A percentile compares a stretch with the other conserved stretches of the same genome.
Evolutionary conservation across 768 basidiomycete genomes (phyloP).

Genomic region (Cystofilobasidium capitatum): DNA sequence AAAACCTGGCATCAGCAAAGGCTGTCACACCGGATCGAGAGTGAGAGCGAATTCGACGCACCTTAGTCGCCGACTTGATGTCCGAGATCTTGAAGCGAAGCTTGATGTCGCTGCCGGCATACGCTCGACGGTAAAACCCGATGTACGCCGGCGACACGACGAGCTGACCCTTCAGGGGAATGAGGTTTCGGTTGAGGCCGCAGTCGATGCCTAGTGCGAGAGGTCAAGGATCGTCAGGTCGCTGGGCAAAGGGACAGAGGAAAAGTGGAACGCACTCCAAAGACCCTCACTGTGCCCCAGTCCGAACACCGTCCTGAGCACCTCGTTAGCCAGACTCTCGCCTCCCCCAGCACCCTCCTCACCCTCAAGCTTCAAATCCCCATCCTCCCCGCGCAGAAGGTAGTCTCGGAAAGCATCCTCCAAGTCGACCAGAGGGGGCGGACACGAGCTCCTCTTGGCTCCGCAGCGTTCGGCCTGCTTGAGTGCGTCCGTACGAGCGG

Average conservation of each 20-base stretch:
- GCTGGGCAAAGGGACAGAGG: background rate
- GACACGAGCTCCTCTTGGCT: slow-evolving; percentile 20
- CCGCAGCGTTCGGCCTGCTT: slow-evolving; percentile 7
- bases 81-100: slow-evolving; percentile 44
- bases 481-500: slow-evolving; percentile 27
- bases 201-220: slow-evolving; percentile 36
- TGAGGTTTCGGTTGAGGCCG: slow-evolving; percentile 32
- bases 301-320: slow-evolving; percentile 33
- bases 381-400: slow-evolving; percentile 13
- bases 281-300: slow-evolving; percentile 32
- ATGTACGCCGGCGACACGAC: slow-evolving; percentile 32
- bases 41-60: no score
- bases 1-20: slow-evolving; percentile 16
- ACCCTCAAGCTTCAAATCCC: background rate
- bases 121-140: slow-evolving; percentile 1
- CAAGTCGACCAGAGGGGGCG: slow-evolving; percentile 33
- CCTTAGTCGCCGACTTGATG: slow-evolving; percentile 43
- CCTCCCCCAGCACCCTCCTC: slow-evolving; percentile 7
- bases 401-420: slow-evolving; percentile 32
- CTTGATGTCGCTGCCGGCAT: slow-evolving; percentile 27
- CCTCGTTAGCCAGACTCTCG: slow-evolving; percentile 11
- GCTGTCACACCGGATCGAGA: no score
- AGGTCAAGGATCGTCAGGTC: background rate
- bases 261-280: slow-evolving; percentile 32
- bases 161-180: slow-evolving; percentile 38